A percentile compares a stretch with the other conserved stretches of the same genome.
These are phyloP conservation scores for Alternaria triticimaculans DNA, from an alignment of 2,329 filamentous ascomycete genomes.

Conservation along the genomic window DNA sequence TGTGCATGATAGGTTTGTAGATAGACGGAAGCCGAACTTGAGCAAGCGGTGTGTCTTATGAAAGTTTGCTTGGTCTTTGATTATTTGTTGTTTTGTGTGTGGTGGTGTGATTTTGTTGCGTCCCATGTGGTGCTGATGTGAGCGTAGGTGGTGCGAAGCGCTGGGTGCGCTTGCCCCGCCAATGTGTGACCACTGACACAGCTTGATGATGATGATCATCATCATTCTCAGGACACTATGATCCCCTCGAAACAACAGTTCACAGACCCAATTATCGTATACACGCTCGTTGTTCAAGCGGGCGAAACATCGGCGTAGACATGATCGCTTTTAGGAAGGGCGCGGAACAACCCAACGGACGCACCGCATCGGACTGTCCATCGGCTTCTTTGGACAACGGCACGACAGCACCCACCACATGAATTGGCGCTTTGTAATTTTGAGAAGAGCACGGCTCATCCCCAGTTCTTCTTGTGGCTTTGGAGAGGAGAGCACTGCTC, in stretches of 20 bases:
- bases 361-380: neutral
- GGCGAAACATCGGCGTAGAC: neutral
- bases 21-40: neutral
- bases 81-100: neutral
- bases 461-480: rapidly evolving
- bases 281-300: neutral
- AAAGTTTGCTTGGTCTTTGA: neutral
- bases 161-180: neutral
- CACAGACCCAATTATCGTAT: neutral
- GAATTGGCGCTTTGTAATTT: rapidly evolving
- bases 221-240: neutral
- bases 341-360: neutral
- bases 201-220: neutral
- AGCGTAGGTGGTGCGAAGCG: neutral
- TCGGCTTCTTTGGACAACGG: neutral
- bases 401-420: neutral
- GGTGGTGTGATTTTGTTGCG: neutral
- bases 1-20: slow-evolving; percentile 2
- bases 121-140: neutral
- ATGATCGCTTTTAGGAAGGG: neutral
- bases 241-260: neutral
- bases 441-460: neutral
- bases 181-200: neutral
- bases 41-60: neutral
- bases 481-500: neutral